phyloP scores from a whole-genome alignment of 176 grass and related monocot genomes.

The Triticum timopheevii region DNA sequence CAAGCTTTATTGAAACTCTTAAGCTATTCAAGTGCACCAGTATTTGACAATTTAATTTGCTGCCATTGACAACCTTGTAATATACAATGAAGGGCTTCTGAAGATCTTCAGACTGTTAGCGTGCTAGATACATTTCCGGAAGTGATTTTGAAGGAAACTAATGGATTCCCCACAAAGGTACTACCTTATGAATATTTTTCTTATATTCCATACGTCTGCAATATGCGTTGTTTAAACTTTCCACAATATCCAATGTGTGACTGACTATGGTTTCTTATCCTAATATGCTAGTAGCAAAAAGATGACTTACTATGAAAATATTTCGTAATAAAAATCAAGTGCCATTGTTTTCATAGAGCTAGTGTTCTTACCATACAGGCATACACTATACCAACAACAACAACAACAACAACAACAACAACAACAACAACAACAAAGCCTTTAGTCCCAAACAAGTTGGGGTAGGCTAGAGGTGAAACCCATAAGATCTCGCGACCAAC shows the following conservation, averaged over 20 bases:
- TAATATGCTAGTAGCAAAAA: conserved; percentile 8
- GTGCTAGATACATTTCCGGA: conserved; percentile 88
- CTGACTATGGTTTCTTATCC: background rate
- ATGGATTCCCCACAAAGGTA: conserved; percentile 94
- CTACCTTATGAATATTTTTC: background rate
- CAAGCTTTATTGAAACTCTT: conserved; percentile 4
- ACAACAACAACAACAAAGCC: too few relatives aligned
- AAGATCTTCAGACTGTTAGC: conserved; percentile 70
- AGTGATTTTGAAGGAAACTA: conserved; percentile 62
- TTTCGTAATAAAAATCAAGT: background rate
- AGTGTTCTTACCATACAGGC: background rate
- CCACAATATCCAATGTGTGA: background rate
- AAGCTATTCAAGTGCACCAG: background rate
- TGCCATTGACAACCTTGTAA: conserved; percentile 16
- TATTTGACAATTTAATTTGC: conserved; percentile 32
- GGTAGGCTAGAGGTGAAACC: too few relatives aligned
- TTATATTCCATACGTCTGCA: background rate
- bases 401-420: too few relatives aligned
- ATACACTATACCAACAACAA: background rate
- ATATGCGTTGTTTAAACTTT: background rate
- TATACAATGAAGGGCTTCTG: conserved; percentile 56
- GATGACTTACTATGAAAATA: background rate
- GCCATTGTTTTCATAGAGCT: background rate
- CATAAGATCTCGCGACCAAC: too few relatives aligned
- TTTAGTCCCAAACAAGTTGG: too few relatives aligned